Evolutionary conservation across 1,139 yeast genomes (phyloP).

Genomic region (Ashbya aceris): DNA sequence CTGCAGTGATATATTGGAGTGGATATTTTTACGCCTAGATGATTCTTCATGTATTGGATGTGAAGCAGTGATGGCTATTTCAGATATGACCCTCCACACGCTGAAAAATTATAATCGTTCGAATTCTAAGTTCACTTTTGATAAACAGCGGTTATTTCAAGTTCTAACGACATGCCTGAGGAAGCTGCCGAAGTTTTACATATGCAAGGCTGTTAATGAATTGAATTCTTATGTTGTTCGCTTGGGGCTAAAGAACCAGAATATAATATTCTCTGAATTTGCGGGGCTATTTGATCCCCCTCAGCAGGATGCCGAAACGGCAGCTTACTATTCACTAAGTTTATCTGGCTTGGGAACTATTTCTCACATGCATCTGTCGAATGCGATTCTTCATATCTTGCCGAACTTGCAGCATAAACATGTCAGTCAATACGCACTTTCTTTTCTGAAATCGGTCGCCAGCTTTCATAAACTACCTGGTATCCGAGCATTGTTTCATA

Average conservation of each 20-base stretch:
- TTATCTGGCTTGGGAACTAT: conserved; percentile 12
- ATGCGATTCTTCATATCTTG: conserved; percentile 13
- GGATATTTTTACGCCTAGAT: conserved; percentile 21
- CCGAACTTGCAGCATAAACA: conserved; percentile 26
- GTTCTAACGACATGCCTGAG: conserved; percentile 15
- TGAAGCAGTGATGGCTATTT: conserved; percentile 9
- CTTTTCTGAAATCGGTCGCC: conserved; percentile 8
- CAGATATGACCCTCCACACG: conserved; percentile 15
- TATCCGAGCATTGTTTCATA: conserved; percentile 15
- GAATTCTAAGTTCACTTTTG: conserved; percentile 14
- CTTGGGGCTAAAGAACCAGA: conserved; percentile 23
- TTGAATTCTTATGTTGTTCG: conserved; percentile 17
- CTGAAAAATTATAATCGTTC: conserved; percentile 16
- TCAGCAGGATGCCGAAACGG: conserved; percentile 16
- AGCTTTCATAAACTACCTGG: conserved; percentile 7
- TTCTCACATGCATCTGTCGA: conserved; percentile 13
- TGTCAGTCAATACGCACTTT: conserved; percentile 31
- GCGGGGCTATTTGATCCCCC: conserved; percentile 12
- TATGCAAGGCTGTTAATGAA: conserved; percentile 7
- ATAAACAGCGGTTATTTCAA: conserved; percentile 24
- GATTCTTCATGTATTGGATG: conserved; percentile 19
- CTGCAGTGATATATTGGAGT: conserved; percentile 23
- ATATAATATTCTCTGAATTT: conserved; percentile 22
- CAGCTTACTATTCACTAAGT: conserved; percentile 14
- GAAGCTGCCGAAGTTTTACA: conserved; percentile 10